A percentile compares a stretch with the other conserved stretches of the same genome.
Conservation (phyloP, 805 yeast species). For the Nakazawaea populi region DNA sequence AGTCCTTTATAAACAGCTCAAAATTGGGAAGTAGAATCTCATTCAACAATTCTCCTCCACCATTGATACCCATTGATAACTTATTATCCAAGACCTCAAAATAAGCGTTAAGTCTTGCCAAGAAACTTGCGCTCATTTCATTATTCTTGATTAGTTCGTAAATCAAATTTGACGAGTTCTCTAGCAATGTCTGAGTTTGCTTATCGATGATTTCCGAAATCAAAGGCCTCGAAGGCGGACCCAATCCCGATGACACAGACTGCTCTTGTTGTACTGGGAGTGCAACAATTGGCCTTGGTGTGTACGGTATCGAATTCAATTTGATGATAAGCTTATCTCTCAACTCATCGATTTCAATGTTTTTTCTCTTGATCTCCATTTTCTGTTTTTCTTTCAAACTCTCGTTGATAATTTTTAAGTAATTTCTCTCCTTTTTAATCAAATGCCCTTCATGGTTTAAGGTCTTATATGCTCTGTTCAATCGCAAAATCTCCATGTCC, state of each 20-base stretch:
- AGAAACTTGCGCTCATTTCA: constrained; percentile 1
- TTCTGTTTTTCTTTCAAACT: constrained; percentile 7
- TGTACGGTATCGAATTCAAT: background rate
- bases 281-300: background rate
- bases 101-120: background rate
- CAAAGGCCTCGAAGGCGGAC: background rate
- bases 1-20: background rate
- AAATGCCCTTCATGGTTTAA: background rate
- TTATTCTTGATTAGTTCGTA: constrained; percentile 5
- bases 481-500: constrained; percentile 5
- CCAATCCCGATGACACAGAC: background rate
- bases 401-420: constrained; percentile 3
- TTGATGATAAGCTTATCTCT: constrained; percentile 6
- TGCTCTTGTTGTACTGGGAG: background rate
- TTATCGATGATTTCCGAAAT: constrained; percentile 2
- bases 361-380: constrained; percentile 7
- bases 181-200: constrained; percentile 8
- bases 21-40: constrained; percentile 1
- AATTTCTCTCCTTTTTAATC: constrained; percentile 6
- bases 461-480: background rate
- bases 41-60: background rate
- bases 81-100: background rate
- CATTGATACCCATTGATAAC: background rate
- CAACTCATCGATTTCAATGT: constrained; percentile 8
- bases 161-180: constrained; percentile 9